Percentiles rank a stretch among this genome's conserved stretches.
Conservation (phyloP, 2,329 filamentous ascomycete genomes). For the Paecilomyces niveus region DNA sequence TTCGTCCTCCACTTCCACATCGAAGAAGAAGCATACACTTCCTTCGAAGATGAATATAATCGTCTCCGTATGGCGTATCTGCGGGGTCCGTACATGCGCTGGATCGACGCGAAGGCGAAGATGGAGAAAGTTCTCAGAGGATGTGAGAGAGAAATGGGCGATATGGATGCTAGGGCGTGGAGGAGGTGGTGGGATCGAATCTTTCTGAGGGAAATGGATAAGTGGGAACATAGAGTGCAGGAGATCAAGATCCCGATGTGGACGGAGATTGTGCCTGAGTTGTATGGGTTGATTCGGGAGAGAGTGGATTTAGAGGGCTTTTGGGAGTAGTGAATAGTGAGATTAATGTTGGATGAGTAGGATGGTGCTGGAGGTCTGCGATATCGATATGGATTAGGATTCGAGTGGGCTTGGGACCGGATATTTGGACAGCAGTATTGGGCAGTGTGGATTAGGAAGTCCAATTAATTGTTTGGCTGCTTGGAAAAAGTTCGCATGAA, state of each 20-base stretch:
- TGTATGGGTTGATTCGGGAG: slow-evolving; percentile 17
- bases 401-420: neutral
- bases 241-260: slow-evolving; percentile 18
- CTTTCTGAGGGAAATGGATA: slow-evolving; percentile 17
- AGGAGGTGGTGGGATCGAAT: slow-evolving; percentile 15
- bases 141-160: slow-evolving; percentile 3
- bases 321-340: slow-evolving; percentile 1
- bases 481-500: too few species aligned
- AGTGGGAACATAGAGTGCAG: slow-evolving; percentile 18
- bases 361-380: neutral
- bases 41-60: slow-evolving; percentile 5
- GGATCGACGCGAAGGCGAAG: slow-evolving; percentile 7
- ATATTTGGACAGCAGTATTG: too few species aligned
- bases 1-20: slow-evolving; percentile 16
- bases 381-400: neutral
- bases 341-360: too few species aligned
- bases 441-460: too few species aligned
- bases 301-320: slow-evolving; percentile 17
- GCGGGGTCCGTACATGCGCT: slow-evolving; percentile 7
- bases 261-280: slow-evolving; percentile 17
- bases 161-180: slow-evolving; percentile 13
- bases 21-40: slow-evolving; percentile 13
- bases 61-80: slow-evolving; percentile 6
- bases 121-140: slow-evolving; percentile 7
- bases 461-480: too few species aligned